A percentile compares a stretch with the other conserved stretches of the same genome.
These are phyloP conservation scores for Geotrichum klebahnii DNA, from an alignment of 1,139 yeast genomes.

Conservation along the genomic window DNA sequence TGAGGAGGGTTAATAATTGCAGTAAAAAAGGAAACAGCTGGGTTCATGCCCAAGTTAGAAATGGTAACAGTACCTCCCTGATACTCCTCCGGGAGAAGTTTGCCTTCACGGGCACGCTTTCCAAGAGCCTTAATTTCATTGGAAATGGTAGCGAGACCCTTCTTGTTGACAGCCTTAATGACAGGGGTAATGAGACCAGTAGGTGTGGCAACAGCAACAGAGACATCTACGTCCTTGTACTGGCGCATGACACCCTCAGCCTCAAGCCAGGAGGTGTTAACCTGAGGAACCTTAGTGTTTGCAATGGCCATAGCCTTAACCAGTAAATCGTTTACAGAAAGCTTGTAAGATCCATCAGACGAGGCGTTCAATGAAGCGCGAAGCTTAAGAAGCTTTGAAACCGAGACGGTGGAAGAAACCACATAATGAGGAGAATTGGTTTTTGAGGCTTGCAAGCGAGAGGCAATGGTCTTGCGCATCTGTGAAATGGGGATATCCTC, in stretches of 20 bases:
- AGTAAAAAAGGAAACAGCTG: slow-evolving; percentile 85
- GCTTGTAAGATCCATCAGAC: slow-evolving; percentile 82
- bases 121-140: slow-evolving; percentile 85
- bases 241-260: slow-evolving; percentile 86
- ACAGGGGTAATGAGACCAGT: slow-evolving; percentile 96
- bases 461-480: slow-evolving; percentile 93
- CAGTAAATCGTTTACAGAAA: slow-evolving; percentile 90
- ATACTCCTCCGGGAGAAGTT: slow-evolving; percentile 91
- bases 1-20: slow-evolving; percentile 98
- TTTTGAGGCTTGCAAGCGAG: slow-evolving; percentile 81
- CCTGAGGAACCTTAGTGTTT: slow-evolving; percentile 84
- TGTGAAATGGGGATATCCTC: slow-evolving; percentile 81
- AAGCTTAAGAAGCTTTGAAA: slow-evolving; percentile 83
- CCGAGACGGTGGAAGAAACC: slow-evolving; percentile 81
- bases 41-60: slow-evolving; percentile 98
- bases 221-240: slow-evolving; percentile 86
- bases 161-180: slow-evolving; percentile 77
- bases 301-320: slow-evolving; percentile 94
- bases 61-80: slow-evolving; percentile 99
- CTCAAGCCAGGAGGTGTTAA: slow-evolving; percentile 91
- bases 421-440: slow-evolving; percentile 87
- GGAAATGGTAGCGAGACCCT: slow-evolving; percentile 81
- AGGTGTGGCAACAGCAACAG: slow-evolving; percentile 98
- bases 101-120: slow-evolving; percentile 91
- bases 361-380: slow-evolving; percentile 84